phyloP scores from a whole-genome alignment of 1,284 basidiomycete genomes.

The Singerocomus inundabilis region DNA sequence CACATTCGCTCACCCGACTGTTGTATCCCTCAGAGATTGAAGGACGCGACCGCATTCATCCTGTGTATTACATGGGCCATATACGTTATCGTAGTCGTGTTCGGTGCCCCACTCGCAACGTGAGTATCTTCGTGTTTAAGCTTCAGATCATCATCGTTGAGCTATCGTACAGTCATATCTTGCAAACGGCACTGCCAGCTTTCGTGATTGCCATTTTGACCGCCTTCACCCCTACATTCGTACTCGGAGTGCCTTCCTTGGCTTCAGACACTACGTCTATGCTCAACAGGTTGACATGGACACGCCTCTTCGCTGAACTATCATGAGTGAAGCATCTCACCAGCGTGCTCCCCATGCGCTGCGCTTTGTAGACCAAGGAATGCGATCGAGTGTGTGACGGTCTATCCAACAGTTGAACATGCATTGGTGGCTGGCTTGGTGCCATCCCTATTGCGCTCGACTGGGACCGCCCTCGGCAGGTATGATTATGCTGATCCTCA shows the following conservation, averaged over 20 bases:
- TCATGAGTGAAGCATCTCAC: constrained; percentile 53
- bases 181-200: constrained; percentile 67
- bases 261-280: constrained; percentile 41
- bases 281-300: constrained; percentile 60
- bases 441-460: constrained; percentile 84
- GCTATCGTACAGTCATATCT: constrained; percentile 39
- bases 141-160: constrained; percentile 11
- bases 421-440: constrained; percentile 78
- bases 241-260: constrained; percentile 63
- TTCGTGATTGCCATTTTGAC: constrained; percentile 68
- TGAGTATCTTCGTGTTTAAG: constrained; percentile 32
- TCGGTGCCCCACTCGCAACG: constrained; percentile 75
- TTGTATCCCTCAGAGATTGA: constrained; percentile 32
- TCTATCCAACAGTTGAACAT: constrained; percentile 77
- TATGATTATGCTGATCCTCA: constrained; percentile 36
- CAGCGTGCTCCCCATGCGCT: constrained; percentile 5
- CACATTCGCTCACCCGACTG: constrained; percentile 5
- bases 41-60: constrained; percentile 55
- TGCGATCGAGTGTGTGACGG: constrained; percentile 69
- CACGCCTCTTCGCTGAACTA: constrained; percentile 75
- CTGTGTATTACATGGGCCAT: constrained; percentile 47
- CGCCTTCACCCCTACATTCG: constrained; percentile 66
- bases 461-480: constrained; percentile 97
- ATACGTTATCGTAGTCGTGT: constrained; percentile 55
- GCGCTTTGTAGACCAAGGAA: constrained; percentile 51